Conservation (phyloP, 148 eudicot species). For the Fagopyrum tataricum region DNA sequence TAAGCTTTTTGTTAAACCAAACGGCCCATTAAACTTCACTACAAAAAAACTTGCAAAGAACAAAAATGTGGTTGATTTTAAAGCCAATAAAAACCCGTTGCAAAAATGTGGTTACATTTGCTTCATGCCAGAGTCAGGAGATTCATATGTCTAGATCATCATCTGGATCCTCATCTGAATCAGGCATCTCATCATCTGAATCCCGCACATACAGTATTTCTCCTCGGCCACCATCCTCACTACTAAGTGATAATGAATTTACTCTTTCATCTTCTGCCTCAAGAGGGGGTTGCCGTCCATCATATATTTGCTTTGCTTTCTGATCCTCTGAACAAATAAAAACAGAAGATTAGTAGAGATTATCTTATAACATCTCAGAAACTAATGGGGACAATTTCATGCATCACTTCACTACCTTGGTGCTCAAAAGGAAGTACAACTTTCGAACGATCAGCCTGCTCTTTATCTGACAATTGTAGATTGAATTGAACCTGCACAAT, state of each 20-base stretch:
- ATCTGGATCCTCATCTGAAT: constrained; percentile 81
- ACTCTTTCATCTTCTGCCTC: constrained; percentile 29
- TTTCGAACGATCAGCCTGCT: constrained; percentile 69
- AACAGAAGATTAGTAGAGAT: not conserved
- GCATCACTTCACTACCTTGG: constrained; percentile 47
- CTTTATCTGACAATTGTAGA: constrained; percentile 77
- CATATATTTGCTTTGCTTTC: constrained; percentile 66
- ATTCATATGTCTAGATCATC: constrained; percentile 78
- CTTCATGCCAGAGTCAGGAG: no score
- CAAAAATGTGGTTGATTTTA: no score
- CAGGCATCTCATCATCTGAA: constrained; percentile 97
- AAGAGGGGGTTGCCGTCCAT: constrained; percentile 61
- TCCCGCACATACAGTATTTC: constrained; percentile 87
- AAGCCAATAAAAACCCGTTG: no score
- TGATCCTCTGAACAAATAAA: constrained; percentile 45
- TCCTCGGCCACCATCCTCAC: constrained; percentile 50
- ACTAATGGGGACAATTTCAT: not conserved
- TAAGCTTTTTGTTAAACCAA: no score
- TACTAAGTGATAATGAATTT: constrained; percentile 15
- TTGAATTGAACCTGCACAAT: constrained; percentile 80
- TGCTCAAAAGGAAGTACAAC: constrained; percentile 95
- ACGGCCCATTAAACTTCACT: no score
- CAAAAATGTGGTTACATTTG: no score
- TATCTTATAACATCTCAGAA: not conserved
- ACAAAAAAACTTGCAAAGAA: no score